Evolutionary conservation across 257 asterid species (phyloP).

Genomic region (Solanum habrochaites): DNA sequence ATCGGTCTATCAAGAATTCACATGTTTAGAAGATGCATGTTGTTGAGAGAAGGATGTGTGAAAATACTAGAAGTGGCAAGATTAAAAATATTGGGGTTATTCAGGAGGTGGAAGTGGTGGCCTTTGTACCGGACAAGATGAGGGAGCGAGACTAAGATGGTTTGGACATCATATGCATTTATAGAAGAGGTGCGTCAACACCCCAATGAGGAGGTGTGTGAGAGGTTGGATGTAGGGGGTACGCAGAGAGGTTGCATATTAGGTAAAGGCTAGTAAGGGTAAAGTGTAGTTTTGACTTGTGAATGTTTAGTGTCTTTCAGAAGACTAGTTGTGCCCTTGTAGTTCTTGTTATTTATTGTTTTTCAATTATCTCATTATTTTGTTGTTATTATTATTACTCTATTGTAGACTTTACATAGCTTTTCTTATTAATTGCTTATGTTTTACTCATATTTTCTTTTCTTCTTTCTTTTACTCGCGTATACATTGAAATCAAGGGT

Average conservation of each 20-base stretch:
- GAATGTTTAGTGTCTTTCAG: not conserved
- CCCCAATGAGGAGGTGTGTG: not conserved
- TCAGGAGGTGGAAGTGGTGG: not conserved
- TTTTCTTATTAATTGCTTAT: not conserved
- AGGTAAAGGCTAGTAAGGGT: not conserved
- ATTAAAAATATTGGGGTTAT: not conserved
- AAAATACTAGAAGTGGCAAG: not conserved
- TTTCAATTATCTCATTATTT: not conserved
- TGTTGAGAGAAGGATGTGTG: not conserved
- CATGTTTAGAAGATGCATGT: not conserved
- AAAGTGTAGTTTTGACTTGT: not conserved
- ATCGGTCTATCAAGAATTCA: not conserved
- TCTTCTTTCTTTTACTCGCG: not conserved
- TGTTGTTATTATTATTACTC: not conserved
- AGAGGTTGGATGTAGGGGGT: not conserved
- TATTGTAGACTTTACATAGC: not conserved
- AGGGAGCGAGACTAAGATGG: not conserved
- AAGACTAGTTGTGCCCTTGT: not conserved
- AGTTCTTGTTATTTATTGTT: not conserved
- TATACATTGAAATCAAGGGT: too few species aligned
- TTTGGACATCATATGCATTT: not conserved
- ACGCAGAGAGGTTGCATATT: not conserved
- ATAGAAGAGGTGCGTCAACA: not conserved
- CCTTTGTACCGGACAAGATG: not conserved
- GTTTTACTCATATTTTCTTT: not conserved